Evolutionary conservation across 768 basidiomycete species (phyloP), one percentile per base, ranked within the genome.

Genomic region (Boletellus sp.): DNA sequence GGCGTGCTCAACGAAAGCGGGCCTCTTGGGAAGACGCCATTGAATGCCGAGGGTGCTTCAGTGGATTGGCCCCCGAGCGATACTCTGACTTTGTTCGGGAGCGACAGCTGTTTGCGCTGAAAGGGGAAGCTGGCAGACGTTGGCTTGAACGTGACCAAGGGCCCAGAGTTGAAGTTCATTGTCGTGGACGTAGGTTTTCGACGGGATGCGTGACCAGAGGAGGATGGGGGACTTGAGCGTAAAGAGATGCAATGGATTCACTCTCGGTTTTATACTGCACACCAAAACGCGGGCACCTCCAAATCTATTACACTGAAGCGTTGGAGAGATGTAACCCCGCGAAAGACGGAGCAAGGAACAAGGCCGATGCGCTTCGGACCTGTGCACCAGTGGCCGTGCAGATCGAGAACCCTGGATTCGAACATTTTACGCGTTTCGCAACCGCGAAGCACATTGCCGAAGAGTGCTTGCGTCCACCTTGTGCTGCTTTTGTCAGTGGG

Each of bases 11-110:
- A 58, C 32, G 76, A 66, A 38, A 78, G 60, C 22, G 73, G 33
- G 10, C 61, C 66, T 22, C 41, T 48, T 2, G 76, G 62, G 53
- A 79, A 77, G 70, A 71, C 68, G 6, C 78, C 77, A 28, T 78
- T 79, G 40, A 47, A 64, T 9, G 42, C 2, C 16, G 55, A 63
- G 23, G 61, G 49, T 19, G 63, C 55, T 9, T 60, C 51, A 13
- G 60, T 44, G 4, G 72, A 61, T 43, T 69, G 65, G 6, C 62
- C 49, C 19, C 67, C 73, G 19, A 78, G 59, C n/a, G 58, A 59
- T 17, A 71, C 39, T 31, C 60, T 65, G 48, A 60, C 54, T 49
- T 63, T 63, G 23, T 51, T 52, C 19, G 63, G 48, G 35, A 78
- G 61, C 1, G 63, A 48, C 6, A 78, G 53, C 22, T 66, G 64